phyloP scores from a whole-genome alignment of 441 rosid species.

The Manihot esculenta region DNA sequence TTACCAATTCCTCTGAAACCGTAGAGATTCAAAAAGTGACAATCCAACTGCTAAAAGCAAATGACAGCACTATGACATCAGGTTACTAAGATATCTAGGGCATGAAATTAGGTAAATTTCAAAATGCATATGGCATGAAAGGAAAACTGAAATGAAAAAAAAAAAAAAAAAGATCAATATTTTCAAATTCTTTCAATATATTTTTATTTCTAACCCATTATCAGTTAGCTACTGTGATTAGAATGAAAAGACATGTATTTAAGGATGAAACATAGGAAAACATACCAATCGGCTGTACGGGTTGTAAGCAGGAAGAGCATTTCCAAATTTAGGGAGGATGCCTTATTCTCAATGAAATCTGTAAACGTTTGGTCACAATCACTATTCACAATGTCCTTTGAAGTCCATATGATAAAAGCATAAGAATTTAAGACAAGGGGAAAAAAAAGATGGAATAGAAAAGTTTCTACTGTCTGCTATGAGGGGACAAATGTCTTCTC shows the following conservation, averaged over 20 bases:
- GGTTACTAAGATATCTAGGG: not conserved
- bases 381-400: not conserved
- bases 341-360: constrained; percentile 91
- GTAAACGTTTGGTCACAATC: constrained; percentile 24
- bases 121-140: not conserved
- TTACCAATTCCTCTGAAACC: too few relatives aligned
- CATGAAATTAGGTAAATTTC: not conserved
- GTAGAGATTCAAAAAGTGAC: not conserved
- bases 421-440: not conserved
- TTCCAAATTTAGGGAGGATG: constrained; percentile 65
- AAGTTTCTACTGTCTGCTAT: not conserved
- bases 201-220: not conserved
- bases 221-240: not conserved
- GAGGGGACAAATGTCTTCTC: not conserved
- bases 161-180: too few relatives aligned
- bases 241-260: not conserved
- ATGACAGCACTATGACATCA: not conserved
- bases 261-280: constrained; percentile 10
- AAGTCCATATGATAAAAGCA: not conserved
- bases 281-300: constrained; percentile 87
- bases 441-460: not conserved
- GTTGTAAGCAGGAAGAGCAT: constrained; percentile 83
- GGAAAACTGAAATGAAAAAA: not conserved
- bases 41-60: not conserved
- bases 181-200: too few relatives aligned